Conservation (phyloP, 208 protist genomes). For the Plasmodiophora brassicae region DNA sequence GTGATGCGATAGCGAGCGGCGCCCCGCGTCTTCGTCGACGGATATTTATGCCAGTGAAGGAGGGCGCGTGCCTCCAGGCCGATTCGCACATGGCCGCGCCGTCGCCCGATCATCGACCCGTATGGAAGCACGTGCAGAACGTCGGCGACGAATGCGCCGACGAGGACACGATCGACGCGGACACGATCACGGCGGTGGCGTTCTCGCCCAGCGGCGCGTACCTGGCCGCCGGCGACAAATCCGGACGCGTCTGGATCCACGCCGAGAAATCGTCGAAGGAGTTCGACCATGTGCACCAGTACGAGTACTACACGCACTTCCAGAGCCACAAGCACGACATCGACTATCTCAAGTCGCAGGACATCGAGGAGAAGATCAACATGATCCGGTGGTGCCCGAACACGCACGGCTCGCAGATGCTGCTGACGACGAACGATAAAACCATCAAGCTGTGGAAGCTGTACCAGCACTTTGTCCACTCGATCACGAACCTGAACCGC, state of each 20-base stretch:
- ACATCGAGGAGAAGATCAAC: slow-evolving; percentile 36
- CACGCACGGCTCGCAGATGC: not conserved
- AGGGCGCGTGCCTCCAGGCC: too few relatives aligned
- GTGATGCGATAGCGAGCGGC: too few relatives aligned
- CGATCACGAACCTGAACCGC: not conserved
- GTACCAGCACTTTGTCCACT: slow-evolving; percentile 16
- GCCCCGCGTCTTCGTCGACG: too few relatives aligned
- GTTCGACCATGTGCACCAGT: not conserved
- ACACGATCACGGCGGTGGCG: slow-evolving; percentile 5
- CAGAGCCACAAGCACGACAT: slow-evolving; percentile 17
- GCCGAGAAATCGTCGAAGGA: not conserved
- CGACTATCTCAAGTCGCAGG: slow-evolving; percentile 28
- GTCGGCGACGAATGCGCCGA: not conserved
- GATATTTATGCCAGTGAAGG: too few relatives aligned
- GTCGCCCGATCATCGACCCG: too few relatives aligned
- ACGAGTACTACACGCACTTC: slow-evolving; percentile 31
- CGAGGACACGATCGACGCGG: not conserved
- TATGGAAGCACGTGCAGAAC: too few relatives aligned
- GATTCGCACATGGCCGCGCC: too few relatives aligned
- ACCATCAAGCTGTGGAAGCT: slow-evolving; percentile 35
- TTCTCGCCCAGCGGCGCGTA: slow-evolving; percentile 24
- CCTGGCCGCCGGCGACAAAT: slow-evolving; percentile 15
- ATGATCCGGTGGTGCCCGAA: slow-evolving; percentile 22
- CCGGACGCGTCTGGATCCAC: slow-evolving; percentile 24
- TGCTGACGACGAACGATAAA: slow-evolving; percentile 31